These are phyloP conservation scores for Cryptosporidium ryanae DNA, from an alignment of 169 alveolate species.

Conservation along the genomic window DNA sequence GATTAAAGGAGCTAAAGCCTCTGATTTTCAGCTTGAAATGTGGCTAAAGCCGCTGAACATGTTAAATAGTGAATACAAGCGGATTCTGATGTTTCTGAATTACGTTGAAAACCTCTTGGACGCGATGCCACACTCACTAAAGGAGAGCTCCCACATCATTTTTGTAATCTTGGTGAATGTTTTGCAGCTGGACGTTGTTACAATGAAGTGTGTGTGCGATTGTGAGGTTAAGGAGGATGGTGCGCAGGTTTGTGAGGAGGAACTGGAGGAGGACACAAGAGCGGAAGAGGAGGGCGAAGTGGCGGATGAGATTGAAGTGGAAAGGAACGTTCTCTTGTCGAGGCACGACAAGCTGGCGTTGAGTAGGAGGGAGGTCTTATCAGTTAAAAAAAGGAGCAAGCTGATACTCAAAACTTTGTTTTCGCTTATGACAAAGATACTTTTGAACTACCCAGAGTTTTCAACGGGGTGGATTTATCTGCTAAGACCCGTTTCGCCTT, in stretches of 20 bases:
- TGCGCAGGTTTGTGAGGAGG: background rate
- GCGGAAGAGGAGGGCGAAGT: slow-evolving; percentile 1
- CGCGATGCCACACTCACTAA: slow-evolving; percentile 38
- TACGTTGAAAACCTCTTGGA: slow-evolving; percentile 36
- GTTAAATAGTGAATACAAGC: background rate
- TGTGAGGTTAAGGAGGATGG: background rate
- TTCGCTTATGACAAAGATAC: slow-evolving; percentile 4
- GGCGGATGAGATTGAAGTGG: background rate
- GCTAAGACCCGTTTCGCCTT: slow-evolving; percentile 12
- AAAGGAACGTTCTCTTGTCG: background rate
- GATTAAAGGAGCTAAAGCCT: background rate
- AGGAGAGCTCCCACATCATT: background rate
- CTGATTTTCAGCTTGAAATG: background rate
- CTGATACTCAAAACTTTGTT: slow-evolving; percentile 1
- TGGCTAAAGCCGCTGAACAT: background rate
- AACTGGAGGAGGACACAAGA: background rate
- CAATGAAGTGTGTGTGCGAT: background rate
- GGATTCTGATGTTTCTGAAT: slow-evolving; percentile 7
- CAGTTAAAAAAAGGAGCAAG: background rate
- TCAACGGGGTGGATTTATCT: slow-evolving; percentile 1
- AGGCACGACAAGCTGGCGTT: background rate
- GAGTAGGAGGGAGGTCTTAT: background rate
- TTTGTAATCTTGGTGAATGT: slow-evolving; percentile 12
- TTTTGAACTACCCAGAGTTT: slow-evolving; percentile 9
- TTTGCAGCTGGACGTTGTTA: background rate